Percentiles rank a stretch among this genome's conserved stretches.
Evolutionary conservation across 2,329 filamentous ascomycete species (phyloP).

Genomic region (Lojkania enalia): DNA sequence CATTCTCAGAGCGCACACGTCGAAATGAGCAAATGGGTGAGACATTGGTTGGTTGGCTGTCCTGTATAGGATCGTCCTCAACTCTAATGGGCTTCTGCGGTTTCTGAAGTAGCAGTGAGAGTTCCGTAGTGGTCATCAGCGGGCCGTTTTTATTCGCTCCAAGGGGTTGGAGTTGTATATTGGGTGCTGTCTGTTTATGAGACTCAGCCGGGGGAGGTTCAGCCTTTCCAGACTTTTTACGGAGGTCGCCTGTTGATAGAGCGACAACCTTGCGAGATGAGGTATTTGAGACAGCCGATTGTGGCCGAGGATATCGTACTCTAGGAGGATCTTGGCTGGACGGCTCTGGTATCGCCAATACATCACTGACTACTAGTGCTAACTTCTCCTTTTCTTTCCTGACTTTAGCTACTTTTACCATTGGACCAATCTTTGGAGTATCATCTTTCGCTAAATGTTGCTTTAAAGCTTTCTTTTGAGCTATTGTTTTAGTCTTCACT

Average conservation of each 20-base stretch:
- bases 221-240: slow-evolving; percentile 23
- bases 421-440: too few species aligned
- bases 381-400: too few species aligned
- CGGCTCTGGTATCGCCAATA: too few species aligned
- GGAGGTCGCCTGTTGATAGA: slow-evolving; percentile 34
- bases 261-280: slow-evolving; percentile 20
- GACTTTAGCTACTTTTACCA: too few species aligned
- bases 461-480: neutral
- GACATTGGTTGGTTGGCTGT: slow-evolving; percentile 8
- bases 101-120: slow-evolving; percentile 29
- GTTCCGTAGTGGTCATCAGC: slow-evolving; percentile 34
- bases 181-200: slow-evolving; percentile 17
- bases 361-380: too few species aligned
- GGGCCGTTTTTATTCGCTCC: slow-evolving; percentile 22
- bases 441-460: slow-evolving; percentile 2
- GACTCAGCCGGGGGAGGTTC: too few species aligned
- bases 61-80: slow-evolving; percentile 30
- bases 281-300: too few species aligned
- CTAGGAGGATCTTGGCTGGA: too few species aligned
- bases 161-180: slow-evolving; percentile 24
- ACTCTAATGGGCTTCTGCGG: slow-evolving; percentile 14
- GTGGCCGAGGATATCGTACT: too few species aligned
- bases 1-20: slow-evolving; percentile 37
- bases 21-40: slow-evolving; percentile 24
- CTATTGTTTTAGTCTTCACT: too few species aligned